Base-by-base conservation (phyloP, 768 basidiomycete species). In the Auriscalpium vulgare region DNA sequence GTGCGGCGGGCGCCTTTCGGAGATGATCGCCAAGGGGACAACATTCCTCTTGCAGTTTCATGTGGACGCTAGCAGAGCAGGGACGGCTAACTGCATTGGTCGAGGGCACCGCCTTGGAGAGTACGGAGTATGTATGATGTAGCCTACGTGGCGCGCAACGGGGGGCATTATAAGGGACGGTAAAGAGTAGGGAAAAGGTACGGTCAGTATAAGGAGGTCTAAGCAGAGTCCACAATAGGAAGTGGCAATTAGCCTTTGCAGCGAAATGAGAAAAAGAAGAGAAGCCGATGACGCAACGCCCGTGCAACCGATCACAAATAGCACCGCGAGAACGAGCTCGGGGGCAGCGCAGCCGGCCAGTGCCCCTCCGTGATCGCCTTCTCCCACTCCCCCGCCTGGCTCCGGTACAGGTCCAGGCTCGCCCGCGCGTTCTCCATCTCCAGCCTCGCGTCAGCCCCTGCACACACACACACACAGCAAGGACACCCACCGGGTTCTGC, bases 341-440 rank as follows among this genome's bases (percentile, higher is more conserved):
- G 89, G 37, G 89, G 88, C 50, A 91, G 78, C 53, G 75, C 75
- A 56, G 80, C 85, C 1, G 89, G 88, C 89, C 89, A 91, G 57
- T 83, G 81, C 10, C 79, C 81, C 36, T 70, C 72, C 13, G 75
- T 67, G 46, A 91, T 74, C 19, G 79, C 74, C 10, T 60, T 65
- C 64, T 91, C 89, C 88, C 89, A 91, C 54, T 83, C 80, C 4
- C 70, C 67, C 4, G 78, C 74, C 56, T 81, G 78, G 13, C 87
- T 77, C 54, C 79, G 76, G 65, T 78, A 80, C 17, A 80, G 62
- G 61, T 80, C 79, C 46, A 79, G 65, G 8, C 74, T 67, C 2
- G 80, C 80, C 29, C 89, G 81, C 2, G 87, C 85, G 64, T 91
- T 91, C 68, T 92, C 90, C 37, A 86, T 68, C 90, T 92, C 64